Base-by-base conservation (phyloP, 768 basidiomycete species). In the Xerocomellus intermedius region DNA sequence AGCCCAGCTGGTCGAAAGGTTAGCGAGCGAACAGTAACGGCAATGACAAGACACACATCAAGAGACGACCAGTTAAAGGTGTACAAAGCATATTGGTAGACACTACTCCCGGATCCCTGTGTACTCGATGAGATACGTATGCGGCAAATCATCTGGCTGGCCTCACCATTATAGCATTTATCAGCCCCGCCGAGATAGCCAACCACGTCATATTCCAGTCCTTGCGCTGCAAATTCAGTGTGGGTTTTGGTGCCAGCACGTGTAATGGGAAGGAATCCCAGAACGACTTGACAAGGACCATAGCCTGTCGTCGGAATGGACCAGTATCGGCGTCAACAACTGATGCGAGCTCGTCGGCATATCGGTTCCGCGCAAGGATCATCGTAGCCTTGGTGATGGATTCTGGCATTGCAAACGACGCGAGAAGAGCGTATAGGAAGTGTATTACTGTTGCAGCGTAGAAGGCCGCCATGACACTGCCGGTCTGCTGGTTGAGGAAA, bases 241-340 rank as follows among this genome's bases (percentile, higher is more conserved):
- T 17, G 14, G 21, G 9, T 24, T 50, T 50, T 42, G 50, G 50
- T n/a, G 41, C 22, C 17, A 50, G 41, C 4, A 50, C 41, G 12
- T 50, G 32, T 14, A 50, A n/a, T 42, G 50, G 50, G 41, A 50
- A 50, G 24, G 50, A 50, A 33, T 50, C 50, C 50, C 50, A 50
- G 30, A 50, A 42, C 12, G 50, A 42, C 41, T 33, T 50, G 22
- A n/a, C 32, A 24, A 50, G 17, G 30, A 35, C 35, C 32, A 24
- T 50, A 5, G 13, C 22, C 14, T 24, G 30, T 7, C 30, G 50
- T 42, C 22, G 50, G 21, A 50, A 42, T 32, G 41, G 21, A 13
- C 50, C 30, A 19, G 22, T 16, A 42, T 50, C 10, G 17, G 16
- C 16, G n/a, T 35, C 17, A 7, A 42, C 41, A 8, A 28, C 26